A percentile compares a stretch with the other conserved stretches of the same genome.
phyloP scores from a whole-genome alignment of 768 basidiomycete genomes.

The Russula dissimulans region DNA sequence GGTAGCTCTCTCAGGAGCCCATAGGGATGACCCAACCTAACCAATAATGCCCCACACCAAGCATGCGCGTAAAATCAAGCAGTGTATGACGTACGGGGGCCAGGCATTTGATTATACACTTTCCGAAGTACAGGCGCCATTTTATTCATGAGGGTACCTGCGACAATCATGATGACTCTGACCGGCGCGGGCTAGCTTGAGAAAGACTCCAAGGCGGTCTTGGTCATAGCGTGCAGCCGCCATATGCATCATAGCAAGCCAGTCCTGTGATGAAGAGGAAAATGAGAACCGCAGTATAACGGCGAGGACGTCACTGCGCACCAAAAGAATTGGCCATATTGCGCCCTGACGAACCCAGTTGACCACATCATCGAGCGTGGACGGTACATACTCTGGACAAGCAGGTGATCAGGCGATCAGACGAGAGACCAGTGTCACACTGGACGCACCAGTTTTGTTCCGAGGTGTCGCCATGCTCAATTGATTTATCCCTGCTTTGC shows the following conservation, averaged over 20 bases:
- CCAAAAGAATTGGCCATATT: conserved; percentile 99
- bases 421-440: no score
- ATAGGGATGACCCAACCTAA: conserved; percentile 98
- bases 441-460: conserved; percentile 79
- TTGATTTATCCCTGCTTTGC: conserved; percentile 76
- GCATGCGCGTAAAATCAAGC: background rate
- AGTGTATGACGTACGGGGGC: conserved; percentile 56
- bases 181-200: conserved; percentile 98
- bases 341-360: conserved; percentile 98
- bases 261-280: conserved; percentile 61
- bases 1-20: conserved; percentile 98
- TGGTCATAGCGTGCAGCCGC: conserved; percentile 98
- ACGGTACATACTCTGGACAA: conserved; percentile 81
- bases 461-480: conserved; percentile 77
- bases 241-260: conserved; percentile 99
- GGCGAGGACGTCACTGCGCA: conserved; percentile 20
- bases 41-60: background rate
- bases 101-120: conserved; percentile 98
- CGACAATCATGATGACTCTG: conserved; percentile 99
- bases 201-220: conserved; percentile 92
- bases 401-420: background rate
- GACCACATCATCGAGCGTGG: conserved; percentile 93
- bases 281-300: background rate
- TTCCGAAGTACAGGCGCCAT: conserved; percentile 98
- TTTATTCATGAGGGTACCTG: conserved; percentile 97